Base-by-base conservation (phyloP, 306 rosid genomes). In the Cotoneaster glaucophyllus region DNA sequence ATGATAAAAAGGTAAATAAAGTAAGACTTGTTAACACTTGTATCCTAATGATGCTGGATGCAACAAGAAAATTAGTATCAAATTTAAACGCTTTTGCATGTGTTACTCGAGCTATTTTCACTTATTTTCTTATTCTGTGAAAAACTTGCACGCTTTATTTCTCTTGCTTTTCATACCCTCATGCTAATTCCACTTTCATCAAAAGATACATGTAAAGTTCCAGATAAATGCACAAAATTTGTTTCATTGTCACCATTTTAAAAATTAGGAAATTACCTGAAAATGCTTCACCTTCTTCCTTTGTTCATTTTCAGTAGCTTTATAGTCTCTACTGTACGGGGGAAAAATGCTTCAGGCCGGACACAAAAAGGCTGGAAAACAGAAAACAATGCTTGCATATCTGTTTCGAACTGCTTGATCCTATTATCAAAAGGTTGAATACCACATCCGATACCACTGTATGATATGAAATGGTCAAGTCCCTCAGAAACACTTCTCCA, bases 401-500 rank as follows among this genome's bases (percentile, higher is more conserved):
- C 97, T 43, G 66, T 81, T 72, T 86, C 89, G 71, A 89, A 84
- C 83, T 86, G 92, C 71, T 50, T 41, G 72, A 74, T 74, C 69
- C 87, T 80, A 45, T 64, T 59, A 64, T 75, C 44, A 69, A 73
- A 75, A 75, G 86, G 80, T 59, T 69, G 79, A 79, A 78, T 57
- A 83, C 81, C 80, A 31, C 76, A 81, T 65, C 52, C 67, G 72
- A 79, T 80, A 34, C 56, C 64, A 82, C 88, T 79, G 81, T 81
- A 6, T 22, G 79, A 87, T 77, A 91, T 77, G 86, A 84, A 91
- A 82, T 84, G 92, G 75, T 91, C 93, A 18, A 91, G 85, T 62
- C 93, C 97, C 37, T 89, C 89, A 3, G 93, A 93, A 43, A 84
- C 64, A 79, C 88, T 87, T 79, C 97, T 91, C 97, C 97, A 91